phyloP scores from a whole-genome alignment of 2,329 filamentous ascomycete species.

The Stagonosporopsis tanaceti region DNA sequence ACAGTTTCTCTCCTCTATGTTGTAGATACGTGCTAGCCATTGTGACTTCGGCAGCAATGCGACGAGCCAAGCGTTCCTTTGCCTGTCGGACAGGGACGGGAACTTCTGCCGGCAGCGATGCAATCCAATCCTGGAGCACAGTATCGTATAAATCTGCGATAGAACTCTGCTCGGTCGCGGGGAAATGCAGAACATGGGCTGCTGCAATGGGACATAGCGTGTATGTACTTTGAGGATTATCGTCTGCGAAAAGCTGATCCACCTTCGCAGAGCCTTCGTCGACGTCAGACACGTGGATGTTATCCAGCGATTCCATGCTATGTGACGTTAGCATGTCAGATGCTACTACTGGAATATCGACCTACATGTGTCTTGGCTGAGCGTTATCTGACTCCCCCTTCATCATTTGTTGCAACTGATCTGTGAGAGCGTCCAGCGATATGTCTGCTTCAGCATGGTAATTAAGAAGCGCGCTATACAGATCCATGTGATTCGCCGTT shows the following conservation, averaged over 20 bases:
- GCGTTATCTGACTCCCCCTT: background rate
- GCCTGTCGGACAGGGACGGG: constrained; percentile 36
- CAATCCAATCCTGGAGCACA: constrained; percentile 44
- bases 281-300: constrained; percentile 37
- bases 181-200: constrained; percentile 23
- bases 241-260: constrained; percentile 24
- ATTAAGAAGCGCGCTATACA: constrained; percentile 27
- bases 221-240: background rate
- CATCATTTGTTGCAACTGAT: constrained; percentile 27
- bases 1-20: constrained; percentile 13
- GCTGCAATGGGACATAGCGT: constrained; percentile 30
- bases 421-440: constrained; percentile 24
- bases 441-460: background rate
- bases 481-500: constrained; percentile 17
- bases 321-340: constrained; percentile 6
- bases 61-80: constrained; percentile 44
- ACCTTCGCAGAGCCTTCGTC: constrained; percentile 40
- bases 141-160: constrained; percentile 41
- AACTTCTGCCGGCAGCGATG: constrained; percentile 35
- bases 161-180: constrained; percentile 17
- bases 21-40: constrained; percentile 44
- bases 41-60: constrained; percentile 48
- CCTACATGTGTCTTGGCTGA: constrained; percentile 37
- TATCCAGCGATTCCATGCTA: constrained; percentile 35
- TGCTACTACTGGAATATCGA: background rate